These are phyloP conservation scores for Mortierella sp. DNA, from an alignment of 371 early-diverging fungal genomes.

Conservation along the genomic window DNA sequence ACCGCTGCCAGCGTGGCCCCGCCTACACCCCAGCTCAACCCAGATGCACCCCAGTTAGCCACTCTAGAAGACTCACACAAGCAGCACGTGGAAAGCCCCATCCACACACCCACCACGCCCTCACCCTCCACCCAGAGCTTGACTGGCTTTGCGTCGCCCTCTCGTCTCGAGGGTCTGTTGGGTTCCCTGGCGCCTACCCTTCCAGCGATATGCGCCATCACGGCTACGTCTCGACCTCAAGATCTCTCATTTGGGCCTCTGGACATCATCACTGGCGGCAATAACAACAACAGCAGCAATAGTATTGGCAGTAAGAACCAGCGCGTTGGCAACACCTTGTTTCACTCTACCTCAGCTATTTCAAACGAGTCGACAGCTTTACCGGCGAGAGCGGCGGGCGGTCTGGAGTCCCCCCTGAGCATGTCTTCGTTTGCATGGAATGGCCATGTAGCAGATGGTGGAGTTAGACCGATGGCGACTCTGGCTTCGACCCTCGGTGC, in stretches of 20 bases:
- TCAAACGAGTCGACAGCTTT: not conserved
- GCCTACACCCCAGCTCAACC: not conserved
- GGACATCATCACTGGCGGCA: not conserved
- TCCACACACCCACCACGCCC: too few relatives aligned
- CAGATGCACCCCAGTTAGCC: too few relatives aligned
- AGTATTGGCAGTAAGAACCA: not conserved
- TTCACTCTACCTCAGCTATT: not conserved
- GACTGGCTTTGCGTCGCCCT: too few relatives aligned
- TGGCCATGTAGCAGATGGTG: not conserved
- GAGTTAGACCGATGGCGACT: slow-evolving; percentile 1
- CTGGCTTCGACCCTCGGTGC: slow-evolving; percentile 8
- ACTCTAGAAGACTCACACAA: too few relatives aligned
- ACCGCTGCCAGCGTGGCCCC: slow-evolving; percentile 4
- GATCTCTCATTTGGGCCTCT: slow-evolving; percentile 1
- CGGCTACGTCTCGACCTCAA: not conserved
- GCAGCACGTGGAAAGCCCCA: too few relatives aligned
- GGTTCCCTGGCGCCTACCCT: too few relatives aligned
- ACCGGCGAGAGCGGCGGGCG: not conserved
- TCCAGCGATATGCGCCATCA: too few relatives aligned
- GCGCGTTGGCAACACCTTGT: not conserved
- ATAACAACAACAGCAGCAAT: not conserved
- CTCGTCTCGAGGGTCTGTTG: too few relatives aligned
- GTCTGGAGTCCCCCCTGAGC: slow-evolving; percentile 27
- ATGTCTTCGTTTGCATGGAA: slow-evolving; percentile 26
- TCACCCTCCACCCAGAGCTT: too few relatives aligned